phyloP scores from a whole-genome alignment of 1,139 yeast genomes.

The Saccharomyces uvarum region DNA sequence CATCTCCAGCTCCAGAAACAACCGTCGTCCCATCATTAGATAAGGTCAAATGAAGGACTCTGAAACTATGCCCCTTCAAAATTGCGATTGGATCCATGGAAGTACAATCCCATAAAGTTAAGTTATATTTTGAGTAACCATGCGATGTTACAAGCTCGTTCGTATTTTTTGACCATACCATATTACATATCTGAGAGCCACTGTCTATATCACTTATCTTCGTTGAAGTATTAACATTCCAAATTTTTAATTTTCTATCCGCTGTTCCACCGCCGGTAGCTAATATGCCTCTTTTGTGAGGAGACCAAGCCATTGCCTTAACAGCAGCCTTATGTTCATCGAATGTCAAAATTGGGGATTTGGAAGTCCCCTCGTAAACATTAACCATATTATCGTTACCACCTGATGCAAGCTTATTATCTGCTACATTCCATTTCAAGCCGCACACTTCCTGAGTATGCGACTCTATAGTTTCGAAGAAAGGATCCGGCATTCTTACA shows the following conservation, averaged over 20 bases:
- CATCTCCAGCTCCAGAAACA: slow-evolving; percentile 99
- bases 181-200: slow-evolving; percentile 92
- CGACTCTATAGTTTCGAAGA: slow-evolving; percentile 56
- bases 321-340: slow-evolving; percentile 90
- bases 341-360: slow-evolving; percentile 65
- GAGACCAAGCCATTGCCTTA: slow-evolving; percentile 95
- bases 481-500: slow-evolving; percentile 82
- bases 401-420: slow-evolving; percentile 81
- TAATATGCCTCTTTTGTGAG: slow-evolving; percentile 86
- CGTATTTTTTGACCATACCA: slow-evolving; percentile 87
- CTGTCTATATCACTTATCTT: slow-evolving; percentile 76
- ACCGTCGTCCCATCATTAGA: slow-evolving; percentile 97
- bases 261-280: slow-evolving; percentile 98
- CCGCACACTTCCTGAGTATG: slow-evolving; percentile 98
- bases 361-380: slow-evolving; percentile 79
- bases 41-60: slow-evolving; percentile 82
- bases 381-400: slow-evolving; percentile 84
- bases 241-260: slow-evolving; percentile 79
- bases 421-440: slow-evolving; percentile 84
- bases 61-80: slow-evolving; percentile 85
- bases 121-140: slow-evolving; percentile 86
- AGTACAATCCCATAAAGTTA: slow-evolving; percentile 91
- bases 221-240: slow-evolving; percentile 82
- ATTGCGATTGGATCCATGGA: slow-evolving; percentile 90
- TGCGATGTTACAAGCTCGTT: slow-evolving; percentile 92